phyloP scores from a whole-genome alignment of 176 grass and related monocot species.

The Pontederia crassipes region DNA sequence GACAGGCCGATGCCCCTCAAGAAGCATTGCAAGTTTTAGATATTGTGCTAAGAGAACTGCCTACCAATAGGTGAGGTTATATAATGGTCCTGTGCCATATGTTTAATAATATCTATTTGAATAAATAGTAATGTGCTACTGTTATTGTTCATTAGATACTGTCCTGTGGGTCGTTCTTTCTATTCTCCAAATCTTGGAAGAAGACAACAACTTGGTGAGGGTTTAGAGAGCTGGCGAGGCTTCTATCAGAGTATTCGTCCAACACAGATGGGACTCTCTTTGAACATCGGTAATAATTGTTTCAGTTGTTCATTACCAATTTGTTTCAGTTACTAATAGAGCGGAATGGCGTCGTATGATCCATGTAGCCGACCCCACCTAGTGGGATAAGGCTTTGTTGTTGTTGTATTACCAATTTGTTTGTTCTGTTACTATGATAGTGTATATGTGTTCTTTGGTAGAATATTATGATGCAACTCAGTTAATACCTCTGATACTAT shows the following conservation, averaged over 20 bases:
- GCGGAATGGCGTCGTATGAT: too few relatives aligned
- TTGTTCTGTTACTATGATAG: background rate
- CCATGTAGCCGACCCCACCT: too few relatives aligned
- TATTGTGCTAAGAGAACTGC: constrained; percentile 73
- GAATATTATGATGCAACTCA: too few relatives aligned
- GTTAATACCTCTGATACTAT: too few relatives aligned
- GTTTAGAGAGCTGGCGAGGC: constrained; percentile 76
- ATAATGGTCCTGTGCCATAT: background rate
- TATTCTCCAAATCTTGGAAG: constrained; percentile 68
- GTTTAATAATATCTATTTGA: background rate
- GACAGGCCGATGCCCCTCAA: constrained; percentile 62
- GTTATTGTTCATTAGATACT: constrained; percentile 35
- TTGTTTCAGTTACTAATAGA: too few relatives aligned
- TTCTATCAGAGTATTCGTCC: constrained; percentile 94
- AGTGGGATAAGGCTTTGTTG: too few relatives aligned
- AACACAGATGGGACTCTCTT: constrained; percentile 87
- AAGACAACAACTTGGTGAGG: constrained; percentile 65
- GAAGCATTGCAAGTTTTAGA: constrained; percentile 90
- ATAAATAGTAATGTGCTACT: background rate
- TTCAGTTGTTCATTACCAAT: background rate
- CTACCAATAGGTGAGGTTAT: constrained; percentile 42
- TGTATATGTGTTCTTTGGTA: too few relatives aligned
- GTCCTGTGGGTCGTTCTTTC: constrained; percentile 61
- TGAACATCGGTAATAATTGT: constrained; percentile 57
- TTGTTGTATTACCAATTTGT: too few relatives aligned